Conservation (phyloP, 1,284 basidiomycete genomes). For the Psilocybe mexicana region DNA sequence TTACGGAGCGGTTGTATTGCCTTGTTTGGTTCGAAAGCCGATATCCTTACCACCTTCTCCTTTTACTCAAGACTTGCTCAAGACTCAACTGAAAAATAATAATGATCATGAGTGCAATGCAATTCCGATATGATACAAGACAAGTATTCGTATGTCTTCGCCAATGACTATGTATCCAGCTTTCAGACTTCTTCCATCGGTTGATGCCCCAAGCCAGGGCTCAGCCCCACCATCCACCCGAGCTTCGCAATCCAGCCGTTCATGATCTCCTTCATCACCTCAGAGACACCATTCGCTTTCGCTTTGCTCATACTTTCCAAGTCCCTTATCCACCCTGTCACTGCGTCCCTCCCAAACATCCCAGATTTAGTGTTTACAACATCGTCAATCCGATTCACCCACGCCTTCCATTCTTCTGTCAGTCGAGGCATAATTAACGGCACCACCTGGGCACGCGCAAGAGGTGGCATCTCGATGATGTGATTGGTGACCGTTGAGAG, state of each 20-base stretch:
- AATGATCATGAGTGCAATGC: background rate
- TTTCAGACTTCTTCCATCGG: slow-evolving; percentile 55
- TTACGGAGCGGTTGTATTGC: slow-evolving; percentile 8
- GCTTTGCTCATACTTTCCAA: slow-evolving; percentile 64
- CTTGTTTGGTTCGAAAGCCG: slow-evolving; percentile 12
- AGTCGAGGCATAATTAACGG: slow-evolving; percentile 62
- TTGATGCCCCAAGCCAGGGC: slow-evolving; percentile 32
- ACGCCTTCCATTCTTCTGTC: slow-evolving; percentile 71
- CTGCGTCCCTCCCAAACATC: slow-evolving; percentile 76
- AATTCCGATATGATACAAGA: slow-evolving; percentile 5
- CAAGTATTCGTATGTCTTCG: background rate
- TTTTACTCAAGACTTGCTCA: background rate
- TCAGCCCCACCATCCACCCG: slow-evolving; percentile 75
- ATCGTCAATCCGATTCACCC: slow-evolving; percentile 69
- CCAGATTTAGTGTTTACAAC: slow-evolving; percentile 70
- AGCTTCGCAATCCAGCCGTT: slow-evolving; percentile 72
- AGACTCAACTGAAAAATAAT: background rate
- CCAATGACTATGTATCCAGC: slow-evolving; percentile 3
- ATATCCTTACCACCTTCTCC: background rate
- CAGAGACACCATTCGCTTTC: slow-evolving; percentile 47
- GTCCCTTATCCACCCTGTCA: slow-evolving; percentile 63
- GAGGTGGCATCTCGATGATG: slow-evolving; percentile 62
- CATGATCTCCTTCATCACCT: slow-evolving; percentile 57
- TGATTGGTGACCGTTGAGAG: slow-evolving; percentile 68
- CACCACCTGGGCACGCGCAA: slow-evolving; percentile 59